Evolutionary conservation across 1,139 yeast genomes (phyloP).

Genomic region (Taphrina pruni): DNA sequence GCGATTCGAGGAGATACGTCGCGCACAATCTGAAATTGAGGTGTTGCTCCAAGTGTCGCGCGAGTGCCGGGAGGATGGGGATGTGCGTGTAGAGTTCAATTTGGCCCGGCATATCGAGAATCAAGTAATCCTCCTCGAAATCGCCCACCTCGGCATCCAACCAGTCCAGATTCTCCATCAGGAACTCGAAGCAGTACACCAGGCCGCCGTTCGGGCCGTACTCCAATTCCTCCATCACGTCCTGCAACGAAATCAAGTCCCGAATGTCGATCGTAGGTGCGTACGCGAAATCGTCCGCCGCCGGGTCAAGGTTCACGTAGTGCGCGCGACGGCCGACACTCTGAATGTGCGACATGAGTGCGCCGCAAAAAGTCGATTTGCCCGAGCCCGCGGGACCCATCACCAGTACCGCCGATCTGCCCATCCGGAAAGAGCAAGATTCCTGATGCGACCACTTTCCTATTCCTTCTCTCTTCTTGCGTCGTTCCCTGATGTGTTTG

Average conservation of each 20-base stretch:
- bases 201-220: constrained; percentile 96
- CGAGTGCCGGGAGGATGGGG: constrained; percentile 88
- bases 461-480: no score
- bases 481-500: no score
- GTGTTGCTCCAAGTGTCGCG: constrained; percentile 77
- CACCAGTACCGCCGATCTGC: constrained; percentile 93
- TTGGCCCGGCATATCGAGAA: constrained; percentile 98
- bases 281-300: constrained; percentile 90
- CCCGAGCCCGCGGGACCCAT: constrained; percentile 99
- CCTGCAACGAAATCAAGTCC: constrained; percentile 84
- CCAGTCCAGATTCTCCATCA: constrained; percentile 91
- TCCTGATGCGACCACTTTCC: no score
- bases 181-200: constrained; percentile 86
- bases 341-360: constrained; percentile 86
- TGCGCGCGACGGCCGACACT: constrained; percentile 91
- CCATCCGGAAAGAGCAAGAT: constrained; percentile 58
- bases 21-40: constrained; percentile 89
- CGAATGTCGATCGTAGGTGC: constrained; percentile 93
- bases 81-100: constrained; percentile 94
- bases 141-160: constrained; percentile 70
- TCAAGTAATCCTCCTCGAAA: constrained; percentile 78
- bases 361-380: constrained; percentile 86
- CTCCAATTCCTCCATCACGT: constrained; percentile 80
- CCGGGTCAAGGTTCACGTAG: constrained; percentile 94
- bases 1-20: constrained; percentile 88